Conservation (phyloP, 2,329 filamentous ascomycete genomes). For the Xylariales sp. region DNA sequence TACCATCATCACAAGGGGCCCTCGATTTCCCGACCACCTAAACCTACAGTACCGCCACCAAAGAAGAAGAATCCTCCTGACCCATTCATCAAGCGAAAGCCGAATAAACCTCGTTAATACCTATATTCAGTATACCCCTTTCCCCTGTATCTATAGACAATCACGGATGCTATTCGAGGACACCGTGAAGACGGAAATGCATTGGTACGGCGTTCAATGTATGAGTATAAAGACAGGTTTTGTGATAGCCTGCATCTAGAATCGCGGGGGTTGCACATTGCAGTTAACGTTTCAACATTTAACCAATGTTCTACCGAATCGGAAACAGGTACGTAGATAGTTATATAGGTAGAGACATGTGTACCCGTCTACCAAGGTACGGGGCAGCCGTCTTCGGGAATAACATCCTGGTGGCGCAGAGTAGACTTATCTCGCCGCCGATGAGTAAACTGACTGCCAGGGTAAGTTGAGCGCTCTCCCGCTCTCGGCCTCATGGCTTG, state of each 20-base stretch:
- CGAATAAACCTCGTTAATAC: slow-evolving; percentile 42
- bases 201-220: slow-evolving; percentile 34
- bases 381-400: slow-evolving; percentile 15
- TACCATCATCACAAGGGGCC: slow-evolving; percentile 40
- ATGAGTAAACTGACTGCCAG: slow-evolving; percentile 4
- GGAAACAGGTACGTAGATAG: slow-evolving; percentile 16
- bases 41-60: slow-evolving; percentile 33
- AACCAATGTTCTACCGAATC: background rate
- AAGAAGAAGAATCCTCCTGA: slow-evolving; percentile 38
- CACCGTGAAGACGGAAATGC: slow-evolving; percentile 8
- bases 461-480: slow-evolving; percentile 28
- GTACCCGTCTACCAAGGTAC: background rate
- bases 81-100: slow-evolving; percentile 47
- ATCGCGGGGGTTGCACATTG: slow-evolving; percentile 15
- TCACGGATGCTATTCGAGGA: background rate
- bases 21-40: slow-evolving; percentile 38
- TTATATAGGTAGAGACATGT: slow-evolving; percentile 18
- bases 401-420: slow-evolving; percentile 9
- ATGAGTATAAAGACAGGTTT: slow-evolving; percentile 11
- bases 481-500: background rate
- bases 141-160: slow-evolving; percentile 23
- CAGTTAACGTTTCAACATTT: background rate
- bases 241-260: slow-evolving; percentile 8
- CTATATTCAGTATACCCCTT: background rate
- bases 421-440: slow-evolving; percentile 13